phyloP scores from a whole-genome alignment of 352 stramenopile species.

The Globisporangium yorkense region DNA sequence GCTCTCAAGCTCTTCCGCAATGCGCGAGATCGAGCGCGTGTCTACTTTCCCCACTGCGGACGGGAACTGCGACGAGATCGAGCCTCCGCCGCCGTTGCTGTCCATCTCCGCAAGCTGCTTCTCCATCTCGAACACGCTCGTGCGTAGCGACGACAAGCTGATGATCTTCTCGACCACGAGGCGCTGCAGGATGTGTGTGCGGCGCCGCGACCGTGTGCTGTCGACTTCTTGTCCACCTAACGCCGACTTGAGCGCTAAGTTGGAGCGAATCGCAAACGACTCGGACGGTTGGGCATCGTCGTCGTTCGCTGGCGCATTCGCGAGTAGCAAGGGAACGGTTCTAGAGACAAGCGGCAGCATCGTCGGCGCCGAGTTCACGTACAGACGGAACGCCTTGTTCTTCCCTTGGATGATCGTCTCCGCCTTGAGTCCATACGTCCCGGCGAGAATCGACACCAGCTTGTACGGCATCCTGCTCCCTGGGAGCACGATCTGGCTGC shows the following conservation, averaged over 20 bases:
- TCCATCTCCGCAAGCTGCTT: conserved; percentile 14
- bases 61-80: conserved; percentile 2
- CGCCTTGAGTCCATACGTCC: conserved; percentile 64
- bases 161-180: conserved; percentile 71
- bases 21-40: conserved; percentile 61
- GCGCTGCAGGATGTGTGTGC: conserved; percentile 55
- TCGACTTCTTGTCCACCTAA: conserved; percentile 52
- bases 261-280: neutral
- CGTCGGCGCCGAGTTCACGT: conserved; percentile 17
- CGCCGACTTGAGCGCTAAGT: conserved; percentile 26
- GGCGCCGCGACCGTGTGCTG: conserved; percentile 47
- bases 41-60: conserved; percentile 55
- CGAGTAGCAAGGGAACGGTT: conserved; percentile 4
- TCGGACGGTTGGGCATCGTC: neutral
- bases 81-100: neutral
- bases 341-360: neutral
- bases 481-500: conserved; percentile 62
- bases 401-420: conserved; percentile 77
- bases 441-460: conserved; percentile 55
- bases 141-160: conserved; percentile 62
- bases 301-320: conserved; percentile 1
- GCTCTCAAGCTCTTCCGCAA: conserved; percentile 56
- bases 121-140: conserved; percentile 79
- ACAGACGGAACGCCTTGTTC: conserved; percentile 77
- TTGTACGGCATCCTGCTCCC: conserved; percentile 80